Conservation (phyloP, 192 early-diverging fungal genomes). For the Coemansia sp. region DNA sequence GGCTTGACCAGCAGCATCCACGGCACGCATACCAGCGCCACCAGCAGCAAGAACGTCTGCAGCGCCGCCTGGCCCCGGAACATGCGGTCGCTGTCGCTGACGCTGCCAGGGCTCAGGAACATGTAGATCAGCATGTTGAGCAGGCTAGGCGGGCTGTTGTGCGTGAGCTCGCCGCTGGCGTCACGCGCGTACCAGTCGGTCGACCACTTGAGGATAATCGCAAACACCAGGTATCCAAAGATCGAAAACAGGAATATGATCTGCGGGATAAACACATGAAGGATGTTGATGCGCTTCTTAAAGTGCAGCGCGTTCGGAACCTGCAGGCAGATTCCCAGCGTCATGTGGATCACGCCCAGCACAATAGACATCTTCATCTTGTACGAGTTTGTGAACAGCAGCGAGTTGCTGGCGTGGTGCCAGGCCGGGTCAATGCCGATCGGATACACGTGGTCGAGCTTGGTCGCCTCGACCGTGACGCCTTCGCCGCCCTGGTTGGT, state of each 20-base stretch:
- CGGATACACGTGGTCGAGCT: conserved; percentile 62
- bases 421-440: conserved; percentile 93
- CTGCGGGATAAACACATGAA: conserved; percentile 90
- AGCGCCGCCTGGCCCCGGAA: conserved; percentile 84
- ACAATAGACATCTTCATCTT: conserved; percentile 99
- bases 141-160: conserved; percentile 84
- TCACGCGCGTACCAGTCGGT: conserved; percentile 83
- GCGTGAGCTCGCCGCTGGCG: conserved; percentile 59
- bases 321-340: conserved; percentile 87
- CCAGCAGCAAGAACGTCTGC: conserved; percentile 75
- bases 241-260: conserved; percentile 89
- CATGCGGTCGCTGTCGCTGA: conserved; percentile 66
- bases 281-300: conserved; percentile 74
- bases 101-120: conserved; percentile 90
- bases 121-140: conserved; percentile 99
- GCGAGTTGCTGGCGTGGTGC: conserved; percentile 90
- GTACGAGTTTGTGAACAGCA: conserved; percentile 98
- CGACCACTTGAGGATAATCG: conserved; percentile 96
- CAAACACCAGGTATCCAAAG: conserved; percentile 92
- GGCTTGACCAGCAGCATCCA: conserved; percentile 98
- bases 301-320: conserved; percentile 92
- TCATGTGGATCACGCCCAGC: conserved; percentile 96
- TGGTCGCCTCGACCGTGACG: conserved; percentile 61
- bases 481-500: conserved; percentile 55
- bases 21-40: conserved; percentile 89